Evolutionary conservation across 495 filamentous ascomycete species (phyloP), one percentile per base, ranked within the genome.

Genomic region (Sphaerosporella brunnea): DNA sequence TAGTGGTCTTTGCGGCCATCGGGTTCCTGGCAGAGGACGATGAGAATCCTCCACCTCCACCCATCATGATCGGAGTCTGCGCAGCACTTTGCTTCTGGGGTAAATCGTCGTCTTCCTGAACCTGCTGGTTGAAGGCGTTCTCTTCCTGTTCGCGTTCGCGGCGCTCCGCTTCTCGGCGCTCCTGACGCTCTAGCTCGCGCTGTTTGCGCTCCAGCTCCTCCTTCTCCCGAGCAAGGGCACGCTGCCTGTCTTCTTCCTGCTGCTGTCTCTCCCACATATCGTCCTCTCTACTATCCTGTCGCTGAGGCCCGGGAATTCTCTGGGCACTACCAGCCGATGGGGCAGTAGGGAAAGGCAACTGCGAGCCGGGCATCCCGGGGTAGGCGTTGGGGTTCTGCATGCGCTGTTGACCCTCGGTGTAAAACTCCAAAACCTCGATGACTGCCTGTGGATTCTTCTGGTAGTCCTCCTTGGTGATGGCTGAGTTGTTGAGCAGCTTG

Each of bases 361-460:
- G 15, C 53, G 66, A 63, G 16, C 67, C 63, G 13, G 79, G 72
- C 40, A 84, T 62, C 38, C 75, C 78, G n/a, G 76, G 68, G 52
- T 83, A 93, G 49, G 74, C 72, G 50, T 80, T 72, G 2, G 81
- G 81, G 56, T 95, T 77, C 51, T 93, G 78, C 36, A 59, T 39
- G 18, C 56, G 45, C 47, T 58, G 55, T 25, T 58, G 51, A 4
- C 56, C 56, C 63, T 96, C 88, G 0, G 87, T 85, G 69, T 96
- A 97, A 65, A 97, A 97, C 60, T 94, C 82, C 23, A 97, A 70
- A 26, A 93, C 92, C 62, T 97, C 90, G 45, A 96, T 85, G 16
- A 97, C 90, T 18, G 88, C 92, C 64, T 95, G 82, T n/a, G 90
- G 90, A 54, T 96, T 94, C 59, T 87, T 84, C 65, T 88, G 80